Base-by-base conservation (phyloP, 257 asterid genomes). In the Solanum tarijense region DNA sequence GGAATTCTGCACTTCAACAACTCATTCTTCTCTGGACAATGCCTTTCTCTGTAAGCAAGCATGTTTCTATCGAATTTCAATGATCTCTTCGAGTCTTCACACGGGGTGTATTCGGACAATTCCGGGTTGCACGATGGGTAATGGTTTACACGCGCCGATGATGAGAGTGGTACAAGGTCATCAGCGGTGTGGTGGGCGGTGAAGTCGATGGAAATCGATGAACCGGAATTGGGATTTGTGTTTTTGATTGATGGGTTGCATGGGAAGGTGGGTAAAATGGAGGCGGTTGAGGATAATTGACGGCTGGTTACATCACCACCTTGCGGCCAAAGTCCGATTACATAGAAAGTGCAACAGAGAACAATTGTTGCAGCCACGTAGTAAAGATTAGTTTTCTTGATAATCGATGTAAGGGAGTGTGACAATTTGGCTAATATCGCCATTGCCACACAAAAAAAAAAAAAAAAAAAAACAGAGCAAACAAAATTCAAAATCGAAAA, bases 21-120 rank as follows among this genome's bases (percentile, higher is more conserved):
- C 86, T 97, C 99, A 0, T 9, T 46, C 86, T 93, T 91, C 83
- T 38, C 97, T 46, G 99, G 99, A 88, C 98, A 97, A 89, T 97
- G 99, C 88, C 99, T 83, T 88, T 95, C 96, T 23, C 98, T 69
- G 89, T 94, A 97, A 4, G 88, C 85, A 2, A 94, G 93, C 97
- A 89, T 97, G 31, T 79, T 46, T 25, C 99, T 87, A n/a, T 92
- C 92, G 89, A 94, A 97, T 58, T 88, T 89, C 84, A 94, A 43
- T 71, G 98, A 95, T 41, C 99, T 87, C 6, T 86, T 76, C 6
- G 92, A 85, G 92, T 95, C 97, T 62, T 97, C 94, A 86, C 98
- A 97, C 10, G 99, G 99, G 5, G 99, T 97, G 96, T 94, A 95
- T 89, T 96, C 99, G 74, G 98, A 93, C 32, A 94, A 73, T 3